Conservation (phyloP, 2,329 filamentous ascomycete species). For the Trichocomaceae sp. region DNA sequence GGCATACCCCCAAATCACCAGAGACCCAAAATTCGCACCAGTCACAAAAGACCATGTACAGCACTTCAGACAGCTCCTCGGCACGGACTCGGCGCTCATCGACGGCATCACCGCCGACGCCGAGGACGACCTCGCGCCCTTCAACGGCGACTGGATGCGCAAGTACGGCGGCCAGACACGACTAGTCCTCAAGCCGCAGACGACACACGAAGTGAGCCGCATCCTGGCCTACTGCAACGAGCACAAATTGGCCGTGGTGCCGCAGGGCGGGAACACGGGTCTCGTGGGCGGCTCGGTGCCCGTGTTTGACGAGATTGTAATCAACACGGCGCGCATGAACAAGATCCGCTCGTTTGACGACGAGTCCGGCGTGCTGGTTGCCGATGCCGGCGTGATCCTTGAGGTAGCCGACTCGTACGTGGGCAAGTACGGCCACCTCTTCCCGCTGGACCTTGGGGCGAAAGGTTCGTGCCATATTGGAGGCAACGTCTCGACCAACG, state of each 20-base stretch:
- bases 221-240: conserved; percentile 94
- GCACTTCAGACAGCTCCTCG: conserved; percentile 75
- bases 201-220: conserved; percentile 81
- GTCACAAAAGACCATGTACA: conserved; percentile 73
- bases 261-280: conserved; percentile 94
- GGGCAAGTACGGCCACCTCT: conserved; percentile 76
- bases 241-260: conserved; percentile 83
- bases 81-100: conserved; percentile 69
- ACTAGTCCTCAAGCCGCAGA: conserved; percentile 77
- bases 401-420: conserved; percentile 84
- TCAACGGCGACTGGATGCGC: conserved; percentile 98
- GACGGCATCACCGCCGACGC: conserved; percentile 73
- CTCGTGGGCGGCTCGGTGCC: conserved; percentile 92
- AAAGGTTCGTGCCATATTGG: conserved; percentile 97
- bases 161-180: conserved; percentile 91
- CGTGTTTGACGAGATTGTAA: conserved; percentile 95
- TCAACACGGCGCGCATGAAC: conserved; percentile 88
- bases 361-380: conserved; percentile 81
- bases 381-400: conserved; percentile 83
- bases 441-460: conserved; percentile 92
- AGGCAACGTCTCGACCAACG: conserved; percentile 93
- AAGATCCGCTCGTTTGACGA: conserved; percentile 86
- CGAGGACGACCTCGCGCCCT: conserved; percentile 75
- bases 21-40: conserved; percentile 63
- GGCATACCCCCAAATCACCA: conserved; percentile 69